Base-by-base conservation (phyloP, 75 land plant genomes). In the Picea glauca region DNA sequence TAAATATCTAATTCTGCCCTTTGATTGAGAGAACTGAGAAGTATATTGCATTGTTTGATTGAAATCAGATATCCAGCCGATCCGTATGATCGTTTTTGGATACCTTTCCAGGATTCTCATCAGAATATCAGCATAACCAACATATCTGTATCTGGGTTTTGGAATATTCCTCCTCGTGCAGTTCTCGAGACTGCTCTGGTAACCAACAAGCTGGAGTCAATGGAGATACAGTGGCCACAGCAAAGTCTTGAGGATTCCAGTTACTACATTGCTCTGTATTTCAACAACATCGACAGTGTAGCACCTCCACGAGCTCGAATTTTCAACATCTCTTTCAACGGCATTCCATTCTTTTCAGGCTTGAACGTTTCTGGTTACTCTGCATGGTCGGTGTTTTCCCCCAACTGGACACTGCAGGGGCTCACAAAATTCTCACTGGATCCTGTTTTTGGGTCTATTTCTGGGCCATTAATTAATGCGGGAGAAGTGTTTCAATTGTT, bases 41-140 rank as follows among this genome's bases (percentile, higher is more conserved):
- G 8, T 8, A 8, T 9, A 9, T 50, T 50, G 56, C 56, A 50
- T 50, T 50, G 12, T 50, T 46, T 50, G 58, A 58, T 54, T 70
- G 62, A 43, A 78, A 58, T 38, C 84, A 91, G 93, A 73, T 91
- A 75, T 83, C 92, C 94, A 84, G 88, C 88, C 89, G 94, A 92
- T 76, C 75, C 62, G 23, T 90, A 74, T 83, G 84, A 92, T 78
- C 91, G 94, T 46, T 70, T 78, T 20, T 92, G 94, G 94, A 62
- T 87, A 9, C 76, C 87, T 13, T 92, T 75, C 26, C 58, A 86
- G 84, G 23, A 8, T 33, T 2, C 87, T 86, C 63, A 80, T 77
- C 4, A 21, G 56, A 2, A 79, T 77, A 1, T 17, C 60, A 4
- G 92, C 14, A 54, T 75, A 81, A 3, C 78, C 84, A 83, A 75